phyloP scores from a whole-genome alignment of 148 eudicot genomes.

The Fagopyrum homotropicum region DNA sequence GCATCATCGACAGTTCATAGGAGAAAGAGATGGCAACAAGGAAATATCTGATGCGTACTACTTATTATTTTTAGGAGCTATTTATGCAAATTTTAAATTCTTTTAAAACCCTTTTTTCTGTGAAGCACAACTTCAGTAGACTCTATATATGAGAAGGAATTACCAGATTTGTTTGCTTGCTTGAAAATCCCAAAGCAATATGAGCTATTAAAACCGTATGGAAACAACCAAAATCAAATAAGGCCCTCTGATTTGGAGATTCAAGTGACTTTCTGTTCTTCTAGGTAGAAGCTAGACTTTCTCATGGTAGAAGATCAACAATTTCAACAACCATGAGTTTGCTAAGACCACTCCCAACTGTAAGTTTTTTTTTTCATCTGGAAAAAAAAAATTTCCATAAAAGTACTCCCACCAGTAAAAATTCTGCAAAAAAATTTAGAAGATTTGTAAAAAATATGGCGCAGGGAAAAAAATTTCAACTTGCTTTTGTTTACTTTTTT shows the following conservation, averaged over 20 bases:
- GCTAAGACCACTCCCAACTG: no score
- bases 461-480: no score
- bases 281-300: slow-evolving; percentile 66
- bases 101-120: background rate
- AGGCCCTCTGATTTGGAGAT: slow-evolving; percentile 81
- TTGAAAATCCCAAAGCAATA: slow-evolving; percentile 86
- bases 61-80: background rate
- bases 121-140: background rate
- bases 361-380: no score
- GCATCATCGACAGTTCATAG: no score
- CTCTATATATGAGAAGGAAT: slow-evolving; percentile 18
- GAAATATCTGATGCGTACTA: background rate
- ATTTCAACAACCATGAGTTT: slow-evolving; percentile 82
- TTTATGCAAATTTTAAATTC: background rate
- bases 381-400: no score
- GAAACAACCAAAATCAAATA: background rate
- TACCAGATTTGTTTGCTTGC: slow-evolving; percentile 80
- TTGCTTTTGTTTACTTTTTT: no score
- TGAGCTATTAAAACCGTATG: slow-evolving; percentile 56
- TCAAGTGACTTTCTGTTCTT: slow-evolving; percentile 85
- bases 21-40: background rate
- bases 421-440: no score
- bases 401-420: no score
- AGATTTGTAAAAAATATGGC: no score
- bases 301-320: slow-evolving; percentile 90